Percentiles rank a stretch among this genome's conserved stretches.
These are phyloP conservation scores for Xylariales sp. DNA, from an alignment of 2,329 filamentous ascomycete species.

Conservation along the genomic window DNA sequence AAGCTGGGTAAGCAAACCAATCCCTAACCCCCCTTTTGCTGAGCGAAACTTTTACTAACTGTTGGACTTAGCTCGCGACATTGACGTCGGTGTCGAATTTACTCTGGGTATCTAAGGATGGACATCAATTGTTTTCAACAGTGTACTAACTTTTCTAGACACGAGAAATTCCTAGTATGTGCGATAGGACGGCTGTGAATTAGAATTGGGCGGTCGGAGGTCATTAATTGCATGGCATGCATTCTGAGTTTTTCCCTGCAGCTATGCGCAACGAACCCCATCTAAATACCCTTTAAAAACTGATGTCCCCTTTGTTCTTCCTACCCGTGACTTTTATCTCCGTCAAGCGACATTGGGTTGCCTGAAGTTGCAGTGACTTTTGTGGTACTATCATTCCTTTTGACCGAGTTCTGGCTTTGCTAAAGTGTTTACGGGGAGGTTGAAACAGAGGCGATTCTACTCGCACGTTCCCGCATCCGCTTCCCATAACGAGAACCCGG, in stretches of 20 bases:
- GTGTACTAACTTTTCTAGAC: conserved; percentile 29
- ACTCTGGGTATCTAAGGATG: conserved; percentile 78
- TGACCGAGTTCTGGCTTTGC: too few species aligned
- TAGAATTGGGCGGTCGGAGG: conserved; percentile 9
- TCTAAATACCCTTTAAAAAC: conserved; percentile 8
- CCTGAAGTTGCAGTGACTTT: too few species aligned
- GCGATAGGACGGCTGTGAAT: conserved; percentile 9
- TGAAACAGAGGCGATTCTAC: too few species aligned
- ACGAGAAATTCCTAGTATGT: conserved; percentile 8
- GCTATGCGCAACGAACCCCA: conserved; percentile 7
- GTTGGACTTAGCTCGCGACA: conserved; percentile 75
- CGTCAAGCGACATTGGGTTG: too few species aligned
- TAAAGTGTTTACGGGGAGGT: too few species aligned
- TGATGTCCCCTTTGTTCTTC: too few species aligned
- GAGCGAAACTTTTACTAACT: too few species aligned
- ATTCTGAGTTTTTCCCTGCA: conserved; percentile 6
- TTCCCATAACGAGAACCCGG: too few species aligned
- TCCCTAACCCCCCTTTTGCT: conserved; percentile 22
- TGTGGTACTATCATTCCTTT: too few species aligned
- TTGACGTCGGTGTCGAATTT: conserved; percentile 96
- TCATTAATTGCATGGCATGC: conserved; percentile 6
- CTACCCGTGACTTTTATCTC: too few species aligned
- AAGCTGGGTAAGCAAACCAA: conserved; percentile 74
- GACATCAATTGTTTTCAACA: conserved; percentile 17
- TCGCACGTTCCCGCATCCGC: too few species aligned